Conservation (phyloP, 1,284 basidiomycete genomes). For the Cutaneotrichosporon sp. region DNA sequence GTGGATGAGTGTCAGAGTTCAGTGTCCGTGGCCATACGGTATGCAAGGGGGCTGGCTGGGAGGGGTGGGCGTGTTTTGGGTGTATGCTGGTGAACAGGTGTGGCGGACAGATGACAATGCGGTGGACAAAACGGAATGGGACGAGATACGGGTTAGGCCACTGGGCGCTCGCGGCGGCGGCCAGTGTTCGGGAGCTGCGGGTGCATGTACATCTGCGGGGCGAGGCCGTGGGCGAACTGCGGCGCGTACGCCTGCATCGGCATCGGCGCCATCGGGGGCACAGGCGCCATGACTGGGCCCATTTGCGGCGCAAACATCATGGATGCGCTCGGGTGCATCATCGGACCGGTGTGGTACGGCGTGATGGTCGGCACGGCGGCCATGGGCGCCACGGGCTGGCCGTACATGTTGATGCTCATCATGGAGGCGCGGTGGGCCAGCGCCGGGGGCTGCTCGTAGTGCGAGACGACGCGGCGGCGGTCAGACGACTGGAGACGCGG, state of each 20-base stretch:
- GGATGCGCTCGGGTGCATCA: slow-evolving; percentile 3
- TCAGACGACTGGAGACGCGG: slow-evolving; percentile 8
- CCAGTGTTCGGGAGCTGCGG: slow-evolving; percentile 10
- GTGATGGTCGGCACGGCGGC: neutral
- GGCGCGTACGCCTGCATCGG: slow-evolving; percentile 2
- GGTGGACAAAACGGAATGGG: neutral
- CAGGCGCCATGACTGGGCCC: neutral
- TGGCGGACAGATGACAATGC: slow-evolving; percentile 2
- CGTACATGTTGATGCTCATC: slow-evolving; percentile 13
- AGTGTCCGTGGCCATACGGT: neutral
- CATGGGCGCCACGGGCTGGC: neutral
- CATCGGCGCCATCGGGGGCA: neutral
- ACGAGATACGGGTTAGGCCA: slow-evolving; percentile 4
- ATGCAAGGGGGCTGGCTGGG: neutral
- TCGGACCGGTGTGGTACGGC: neutral
- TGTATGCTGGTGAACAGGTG: neutral
- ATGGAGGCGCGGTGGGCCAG: slow-evolving; percentile 2
- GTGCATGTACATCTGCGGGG: slow-evolving; percentile 16
- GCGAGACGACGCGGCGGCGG: slow-evolving; percentile 15
- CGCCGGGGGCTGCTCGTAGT: slow-evolving; percentile 5
- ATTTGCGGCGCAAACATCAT: slow-evolving; percentile 9
- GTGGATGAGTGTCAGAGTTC: neutral
- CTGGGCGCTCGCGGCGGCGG: slow-evolving; percentile 19
- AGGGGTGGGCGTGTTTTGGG: neutral
- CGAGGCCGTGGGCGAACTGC: slow-evolving; percentile 1